Evolutionary conservation across 1,284 basidiomycete species (phyloP).

Genomic region (Naganishia sp.): DNA sequence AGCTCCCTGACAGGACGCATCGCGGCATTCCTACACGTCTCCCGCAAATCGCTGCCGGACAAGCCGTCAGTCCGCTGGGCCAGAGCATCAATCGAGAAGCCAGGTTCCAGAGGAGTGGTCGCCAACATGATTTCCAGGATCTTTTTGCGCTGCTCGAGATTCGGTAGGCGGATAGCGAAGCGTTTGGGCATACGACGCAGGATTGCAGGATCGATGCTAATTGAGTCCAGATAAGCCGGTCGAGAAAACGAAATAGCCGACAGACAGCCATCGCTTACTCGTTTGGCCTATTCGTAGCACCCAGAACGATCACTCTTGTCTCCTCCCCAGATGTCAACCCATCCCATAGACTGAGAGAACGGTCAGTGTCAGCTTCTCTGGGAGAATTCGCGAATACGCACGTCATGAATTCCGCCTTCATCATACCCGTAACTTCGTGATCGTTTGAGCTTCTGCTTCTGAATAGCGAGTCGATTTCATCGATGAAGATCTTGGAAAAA

Average conservation of each 20-base stretch:
- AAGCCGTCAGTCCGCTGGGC: slow-evolving; percentile 74
- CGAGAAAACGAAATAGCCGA: neutral
- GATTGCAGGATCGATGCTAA: slow-evolving; percentile 94
- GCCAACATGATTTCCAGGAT: slow-evolving; percentile 87
- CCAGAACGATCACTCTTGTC: slow-evolving; percentile 82
- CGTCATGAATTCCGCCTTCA: slow-evolving; percentile 99
- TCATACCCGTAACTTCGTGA: slow-evolving; percentile 98
- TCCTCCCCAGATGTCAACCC: slow-evolving; percentile 78
- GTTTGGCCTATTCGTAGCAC: slow-evolving; percentile 88
- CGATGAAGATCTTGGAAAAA: slow-evolving; percentile 65
- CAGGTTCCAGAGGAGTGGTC: slow-evolving; percentile 68
- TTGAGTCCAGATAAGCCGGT: slow-evolving; percentile 37
- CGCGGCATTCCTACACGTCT: slow-evolving; percentile 89
- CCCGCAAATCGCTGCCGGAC: slow-evolving; percentile 89
- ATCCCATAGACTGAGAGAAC: slow-evolving; percentile 78
- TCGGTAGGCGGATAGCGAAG: slow-evolving; percentile 86
- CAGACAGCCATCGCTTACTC: slow-evolving; percentile 39
- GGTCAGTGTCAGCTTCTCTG: slow-evolving; percentile 5
- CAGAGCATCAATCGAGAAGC: slow-evolving; percentile 67
- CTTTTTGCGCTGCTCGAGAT: slow-evolving; percentile 75
- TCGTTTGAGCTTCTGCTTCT: slow-evolving; percentile 81
- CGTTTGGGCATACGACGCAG: slow-evolving; percentile 96
- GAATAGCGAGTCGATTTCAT: slow-evolving; percentile 85
- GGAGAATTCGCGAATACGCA: slow-evolving; percentile 54
- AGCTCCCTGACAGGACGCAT: slow-evolving; percentile 89